Evolutionary conservation across 805 yeast species (phyloP).

Genomic region (Candida jianshihensis): DNA sequence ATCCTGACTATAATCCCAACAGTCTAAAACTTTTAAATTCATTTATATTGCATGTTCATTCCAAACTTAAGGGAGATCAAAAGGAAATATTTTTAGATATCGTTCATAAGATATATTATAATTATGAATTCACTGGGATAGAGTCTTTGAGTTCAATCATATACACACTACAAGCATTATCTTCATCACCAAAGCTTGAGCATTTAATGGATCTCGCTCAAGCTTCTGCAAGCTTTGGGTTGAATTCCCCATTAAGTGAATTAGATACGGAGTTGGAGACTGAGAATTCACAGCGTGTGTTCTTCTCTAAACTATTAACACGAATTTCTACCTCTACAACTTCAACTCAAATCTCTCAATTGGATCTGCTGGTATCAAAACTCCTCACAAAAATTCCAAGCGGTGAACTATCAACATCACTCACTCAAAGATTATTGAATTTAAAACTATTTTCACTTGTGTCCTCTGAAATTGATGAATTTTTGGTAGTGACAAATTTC

Average conservation of each 20-base stretch:
- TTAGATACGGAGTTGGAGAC: not conserved
- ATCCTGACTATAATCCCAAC: not conserved
- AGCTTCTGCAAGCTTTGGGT: not conserved
- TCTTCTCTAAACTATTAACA: not conserved
- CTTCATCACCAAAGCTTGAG: not conserved
- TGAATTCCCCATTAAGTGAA: not conserved
- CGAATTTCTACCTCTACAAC: not conserved
- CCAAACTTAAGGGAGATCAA: not conserved
- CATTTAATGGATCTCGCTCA: not conserved
- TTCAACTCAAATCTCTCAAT: not conserved
- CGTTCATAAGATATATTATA: not conserved
- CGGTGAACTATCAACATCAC: not conserved
- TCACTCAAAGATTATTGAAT: slow-evolving; percentile 24
- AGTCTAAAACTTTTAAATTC: not conserved
- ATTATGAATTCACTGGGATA: not conserved
- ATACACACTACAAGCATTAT: not conserved
- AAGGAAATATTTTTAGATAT: not conserved
- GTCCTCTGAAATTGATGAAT: slow-evolving; percentile 7
- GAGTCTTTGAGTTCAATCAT: not conserved
- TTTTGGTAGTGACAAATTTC: slow-evolving; percentile 25
- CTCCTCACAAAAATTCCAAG: not conserved
- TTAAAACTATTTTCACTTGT: slow-evolving; percentile 23
- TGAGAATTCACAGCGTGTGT: not conserved
- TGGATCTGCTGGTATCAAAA: not conserved
- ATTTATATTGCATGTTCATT: not conserved